Conservation (phyloP, 495 filamentous ascomycete species). For the Aspergillus taichungensis region DNA sequence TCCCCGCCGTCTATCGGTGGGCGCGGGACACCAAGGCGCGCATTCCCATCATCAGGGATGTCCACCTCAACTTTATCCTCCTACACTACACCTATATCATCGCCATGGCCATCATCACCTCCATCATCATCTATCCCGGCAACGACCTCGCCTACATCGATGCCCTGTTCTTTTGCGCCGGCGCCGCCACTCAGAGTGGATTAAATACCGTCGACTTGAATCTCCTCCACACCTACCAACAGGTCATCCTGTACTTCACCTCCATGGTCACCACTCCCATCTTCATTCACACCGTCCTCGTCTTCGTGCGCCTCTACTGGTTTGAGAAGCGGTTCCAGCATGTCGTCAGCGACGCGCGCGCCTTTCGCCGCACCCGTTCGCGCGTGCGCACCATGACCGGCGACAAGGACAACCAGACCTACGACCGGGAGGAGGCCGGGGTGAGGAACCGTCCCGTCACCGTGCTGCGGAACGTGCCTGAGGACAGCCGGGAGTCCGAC, state of each 20-base stretch:
- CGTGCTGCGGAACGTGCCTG: constrained; percentile 52
- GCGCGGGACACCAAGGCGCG: constrained; percentile 15
- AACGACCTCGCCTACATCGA: constrained; percentile 69
- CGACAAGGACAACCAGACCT: constrained; percentile 35
- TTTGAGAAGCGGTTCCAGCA: constrained; percentile 90
- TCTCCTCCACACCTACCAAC: constrained; percentile 65
- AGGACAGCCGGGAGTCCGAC: constrained; percentile 18
- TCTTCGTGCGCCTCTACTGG: constrained; percentile 91
- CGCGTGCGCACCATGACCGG: constrained; percentile 49
- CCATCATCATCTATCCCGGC: constrained; percentile 62
- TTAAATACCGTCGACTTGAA: constrained; percentile 84
- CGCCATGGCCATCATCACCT: constrained; percentile 55
- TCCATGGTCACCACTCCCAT: constrained; percentile 79
- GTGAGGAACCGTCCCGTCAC: constrained; percentile 65
- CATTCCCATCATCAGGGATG: constrained; percentile 31
- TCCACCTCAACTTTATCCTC: constrained; percentile 76
- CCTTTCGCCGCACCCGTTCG: constrained; percentile 45
- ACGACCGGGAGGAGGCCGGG: constrained; percentile 51
- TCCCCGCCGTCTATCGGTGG: constrained; percentile 17
- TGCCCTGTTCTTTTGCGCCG: constrained; percentile 75
- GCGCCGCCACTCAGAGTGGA: constrained; percentile 81
- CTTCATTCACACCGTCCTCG: constrained; percentile 76
- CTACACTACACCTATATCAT: constrained; percentile 83
- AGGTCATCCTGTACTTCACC: constrained; percentile 60
- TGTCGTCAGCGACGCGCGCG: constrained; percentile 54